phyloP scores from a whole-genome alignment of 192 early-diverging fungal species.

The Gonapodya prolifera region DNA sequence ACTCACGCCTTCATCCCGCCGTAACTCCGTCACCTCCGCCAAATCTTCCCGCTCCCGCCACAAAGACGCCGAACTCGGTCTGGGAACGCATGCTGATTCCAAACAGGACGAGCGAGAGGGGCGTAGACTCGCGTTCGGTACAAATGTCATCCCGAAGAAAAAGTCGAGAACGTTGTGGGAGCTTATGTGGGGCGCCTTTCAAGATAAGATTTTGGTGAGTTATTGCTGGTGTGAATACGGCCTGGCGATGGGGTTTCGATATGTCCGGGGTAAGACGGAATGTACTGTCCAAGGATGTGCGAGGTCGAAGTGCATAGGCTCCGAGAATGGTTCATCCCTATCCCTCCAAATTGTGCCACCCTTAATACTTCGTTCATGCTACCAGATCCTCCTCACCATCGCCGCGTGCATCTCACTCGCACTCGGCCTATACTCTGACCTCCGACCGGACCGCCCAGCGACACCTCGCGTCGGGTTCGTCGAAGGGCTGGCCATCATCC shows the following conservation, averaged over 20 bases:
- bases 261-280: no score
- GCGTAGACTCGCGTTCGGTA: no score
- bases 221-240: no score
- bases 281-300: no score
- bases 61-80: background rate
- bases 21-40: background rate
- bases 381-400: conserved; percentile 55
- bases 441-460: conserved; percentile 17
- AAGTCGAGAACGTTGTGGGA: conserved; percentile 56
- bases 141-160: conserved; percentile 55
- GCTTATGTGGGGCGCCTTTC: conserved; percentile 29
- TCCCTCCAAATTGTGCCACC: no score
- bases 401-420: conserved; percentile 66
- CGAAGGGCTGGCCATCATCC: conserved; percentile 56
- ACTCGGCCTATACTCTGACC: conserved; percentile 70
- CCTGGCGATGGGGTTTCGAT: no score
- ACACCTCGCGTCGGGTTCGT: conserved; percentile 10
- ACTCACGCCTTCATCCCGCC: background rate
- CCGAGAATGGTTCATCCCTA: no score
- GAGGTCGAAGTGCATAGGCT: no score
- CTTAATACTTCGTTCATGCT: no score
- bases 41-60: background rate
- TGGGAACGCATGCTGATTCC: no score
- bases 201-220: background rate
- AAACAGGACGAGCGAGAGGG: no score